Percentiles rank a stretch among this genome's conserved stretches.
phyloP scores from a whole-genome alignment of 352 stramenopile genomes.

The Globisporangium apiculatum region DNA sequence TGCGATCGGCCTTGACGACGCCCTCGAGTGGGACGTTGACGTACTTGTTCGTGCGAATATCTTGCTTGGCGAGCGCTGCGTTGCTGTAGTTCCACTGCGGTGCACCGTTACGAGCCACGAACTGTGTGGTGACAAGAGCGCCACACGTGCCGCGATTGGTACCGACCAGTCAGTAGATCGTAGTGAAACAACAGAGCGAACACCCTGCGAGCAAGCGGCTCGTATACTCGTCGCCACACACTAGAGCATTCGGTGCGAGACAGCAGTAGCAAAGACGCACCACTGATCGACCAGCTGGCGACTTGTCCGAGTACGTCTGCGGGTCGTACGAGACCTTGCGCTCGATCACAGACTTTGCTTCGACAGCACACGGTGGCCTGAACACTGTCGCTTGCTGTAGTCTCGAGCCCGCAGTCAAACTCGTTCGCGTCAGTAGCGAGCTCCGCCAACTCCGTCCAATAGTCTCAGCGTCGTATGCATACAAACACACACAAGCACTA shows the following conservation, averaged over 20 bases:
- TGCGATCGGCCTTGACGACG: constrained; percentile 41
- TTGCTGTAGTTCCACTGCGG: constrained; percentile 49
- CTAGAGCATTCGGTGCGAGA: not conserved
- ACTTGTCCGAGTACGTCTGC: constrained; percentile 38
- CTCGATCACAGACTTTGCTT: constrained; percentile 53
- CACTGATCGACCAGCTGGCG: constrained; percentile 24
- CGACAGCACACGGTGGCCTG: constrained; percentile 33
- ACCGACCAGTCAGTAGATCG: constrained; percentile 1
- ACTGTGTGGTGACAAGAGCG: too few species aligned
- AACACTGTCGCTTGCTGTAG: constrained; percentile 23
- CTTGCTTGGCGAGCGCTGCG: constrained; percentile 25
- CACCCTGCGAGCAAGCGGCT: too few species aligned
- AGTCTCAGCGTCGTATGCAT: not conserved
- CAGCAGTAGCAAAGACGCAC: not conserved
- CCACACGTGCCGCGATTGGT: too few species aligned
- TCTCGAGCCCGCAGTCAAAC: too few species aligned
- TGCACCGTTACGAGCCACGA: constrained; percentile 14
- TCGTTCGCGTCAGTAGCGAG: not conserved
- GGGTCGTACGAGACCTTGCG: constrained; percentile 45
- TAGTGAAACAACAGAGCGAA: not conserved
- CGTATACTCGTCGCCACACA: too few species aligned
- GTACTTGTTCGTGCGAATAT: constrained; percentile 35
- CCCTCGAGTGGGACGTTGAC: constrained; percentile 46
- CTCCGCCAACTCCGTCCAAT: too few species aligned
- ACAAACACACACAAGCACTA: not conserved